Conservation (phyloP, 306 rosid genomes). For the Corylus americana region DNA sequence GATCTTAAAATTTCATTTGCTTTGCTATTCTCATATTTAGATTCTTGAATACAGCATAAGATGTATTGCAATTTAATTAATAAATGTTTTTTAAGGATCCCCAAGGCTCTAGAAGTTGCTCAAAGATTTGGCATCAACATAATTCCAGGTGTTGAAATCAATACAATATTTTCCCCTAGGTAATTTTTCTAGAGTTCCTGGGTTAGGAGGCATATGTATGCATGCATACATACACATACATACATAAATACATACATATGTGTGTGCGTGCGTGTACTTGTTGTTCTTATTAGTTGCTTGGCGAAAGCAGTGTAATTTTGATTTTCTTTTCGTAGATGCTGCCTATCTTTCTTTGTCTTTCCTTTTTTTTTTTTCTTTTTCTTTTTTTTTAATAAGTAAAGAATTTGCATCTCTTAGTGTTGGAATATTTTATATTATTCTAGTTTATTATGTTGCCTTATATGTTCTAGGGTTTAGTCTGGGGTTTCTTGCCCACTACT, state of each 20-base stretch:
- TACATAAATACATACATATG: background rate
- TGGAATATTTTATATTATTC: no score
- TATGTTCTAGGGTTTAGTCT: no score
- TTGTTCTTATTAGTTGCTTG: background rate
- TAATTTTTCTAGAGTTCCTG: conserved; percentile 22
- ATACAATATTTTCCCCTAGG: conserved; percentile 76
- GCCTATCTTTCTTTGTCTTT: no score
- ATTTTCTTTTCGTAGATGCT: background rate
- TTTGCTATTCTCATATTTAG: background rate
- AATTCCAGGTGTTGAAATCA: conserved; percentile 97
- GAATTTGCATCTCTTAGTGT: background rate
- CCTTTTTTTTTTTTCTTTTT: no score
- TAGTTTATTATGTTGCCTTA: no score
- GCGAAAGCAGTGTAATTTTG: background rate
- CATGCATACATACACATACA: background rate
- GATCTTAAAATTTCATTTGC: conserved; percentile 3
- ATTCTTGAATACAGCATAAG: conserved; percentile 19
- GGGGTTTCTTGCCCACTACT: no score
- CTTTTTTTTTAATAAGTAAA: no score
- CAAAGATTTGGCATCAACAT: conserved; percentile 82
- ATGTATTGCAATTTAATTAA: conserved; percentile 37
- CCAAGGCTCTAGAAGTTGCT: conserved; percentile 87
- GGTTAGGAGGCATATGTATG: conserved; percentile 11
- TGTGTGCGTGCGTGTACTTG: background rate
- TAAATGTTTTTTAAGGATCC: conserved; percentile 72